A percentile compares a stretch with the other conserved stretches of the same genome.
Conservation (phyloP, 257 asterid species). For the Cynanchum wilfordii region DNA sequence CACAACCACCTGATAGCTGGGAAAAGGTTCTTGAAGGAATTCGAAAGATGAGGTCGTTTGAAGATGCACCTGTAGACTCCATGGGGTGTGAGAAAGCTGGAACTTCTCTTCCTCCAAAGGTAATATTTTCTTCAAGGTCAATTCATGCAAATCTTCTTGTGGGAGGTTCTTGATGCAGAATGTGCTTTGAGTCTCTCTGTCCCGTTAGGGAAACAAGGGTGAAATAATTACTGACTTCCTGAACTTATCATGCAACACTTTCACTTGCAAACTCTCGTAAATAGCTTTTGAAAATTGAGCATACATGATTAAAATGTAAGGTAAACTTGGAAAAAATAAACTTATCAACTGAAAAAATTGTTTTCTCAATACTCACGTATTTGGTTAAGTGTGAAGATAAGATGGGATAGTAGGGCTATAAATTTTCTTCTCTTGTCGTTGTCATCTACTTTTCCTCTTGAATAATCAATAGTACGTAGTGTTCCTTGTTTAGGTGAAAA, state of each 20-base stretch:
- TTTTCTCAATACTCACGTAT: no score
- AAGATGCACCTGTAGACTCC: conserved; percentile 96
- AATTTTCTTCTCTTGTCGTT: background rate
- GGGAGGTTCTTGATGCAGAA: background rate
- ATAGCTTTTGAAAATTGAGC: no score
- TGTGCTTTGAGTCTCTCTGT: background rate
- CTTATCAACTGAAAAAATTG: no score
- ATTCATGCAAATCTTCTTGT: background rate
- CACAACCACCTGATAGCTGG: conserved; percentile 63
- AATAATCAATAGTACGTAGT: background rate
- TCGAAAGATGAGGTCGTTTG: conserved; percentile 80
- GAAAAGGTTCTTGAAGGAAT: conserved; percentile 73
- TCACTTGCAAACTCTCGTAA: no score
- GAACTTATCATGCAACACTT: no score
- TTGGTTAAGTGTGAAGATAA: no score
- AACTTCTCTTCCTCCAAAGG: conserved; percentile 85
- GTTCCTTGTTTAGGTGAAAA: background rate
- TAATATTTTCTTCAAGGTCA: conserved; percentile 12
- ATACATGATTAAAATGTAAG: no score
- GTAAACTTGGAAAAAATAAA: no score
- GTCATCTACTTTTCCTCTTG: background rate
- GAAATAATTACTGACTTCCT: no score
- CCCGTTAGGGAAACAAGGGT: no score
- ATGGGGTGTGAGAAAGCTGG: conserved; percentile 99
- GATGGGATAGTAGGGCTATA: background rate